Evolutionary conservation across 805 yeast genomes (phyloP).

Genomic region (Phaffomyces thermotolerans): DNA sequence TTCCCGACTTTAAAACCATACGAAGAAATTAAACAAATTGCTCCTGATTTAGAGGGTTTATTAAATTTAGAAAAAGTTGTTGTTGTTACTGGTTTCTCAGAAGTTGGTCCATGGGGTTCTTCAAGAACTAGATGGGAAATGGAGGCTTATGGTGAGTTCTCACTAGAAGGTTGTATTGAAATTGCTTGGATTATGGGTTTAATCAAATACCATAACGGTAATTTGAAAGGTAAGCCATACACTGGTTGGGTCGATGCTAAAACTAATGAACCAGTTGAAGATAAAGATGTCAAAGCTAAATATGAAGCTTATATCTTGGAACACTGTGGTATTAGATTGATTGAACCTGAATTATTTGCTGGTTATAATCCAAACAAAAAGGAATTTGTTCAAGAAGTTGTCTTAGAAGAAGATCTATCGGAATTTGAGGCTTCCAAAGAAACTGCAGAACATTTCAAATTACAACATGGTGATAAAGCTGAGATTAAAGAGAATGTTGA

Average conservation of each 20-base stretch:
- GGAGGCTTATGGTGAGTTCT: slow-evolving; percentile 93
- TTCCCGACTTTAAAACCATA: slow-evolving; percentile 86
- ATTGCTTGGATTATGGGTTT: slow-evolving; percentile 99
- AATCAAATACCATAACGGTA: slow-evolving; percentile 91
- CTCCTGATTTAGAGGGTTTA: slow-evolving; percentile 82
- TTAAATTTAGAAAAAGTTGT: slow-evolving; percentile 86
- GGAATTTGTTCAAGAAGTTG: slow-evolving; percentile 89
- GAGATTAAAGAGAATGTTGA: slow-evolving; percentile 86
- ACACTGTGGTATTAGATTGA: slow-evolving; percentile 93
- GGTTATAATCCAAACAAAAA: slow-evolving; percentile 95
- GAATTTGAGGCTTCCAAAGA: slow-evolving; percentile 93
- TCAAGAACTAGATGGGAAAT: slow-evolving; percentile 99
- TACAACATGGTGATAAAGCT: slow-evolving; percentile 88
- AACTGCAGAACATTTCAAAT: slow-evolving; percentile 90
- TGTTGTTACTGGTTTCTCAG: slow-evolving; percentile 97
- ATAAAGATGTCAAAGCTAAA: slow-evolving; percentile 84
- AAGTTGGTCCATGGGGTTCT: slow-evolving; percentile 99
- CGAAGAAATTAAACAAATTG: slow-evolving; percentile 56
- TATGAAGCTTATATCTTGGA: slow-evolving; percentile 85
- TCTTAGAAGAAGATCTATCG: slow-evolving; percentile 93
- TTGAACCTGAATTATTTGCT: slow-evolving; percentile 89
- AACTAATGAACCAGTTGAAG: slow-evolving; percentile 88
- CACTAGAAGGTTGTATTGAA: slow-evolving; percentile 95
- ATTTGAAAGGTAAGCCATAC: slow-evolving; percentile 81
- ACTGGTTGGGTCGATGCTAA: slow-evolving; percentile 98